Percentiles rank a stretch among this genome's conserved stretches.
phyloP scores from a whole-genome alignment of 768 basidiomycete genomes.

The Phlegmacium glaucopus region DNA sequence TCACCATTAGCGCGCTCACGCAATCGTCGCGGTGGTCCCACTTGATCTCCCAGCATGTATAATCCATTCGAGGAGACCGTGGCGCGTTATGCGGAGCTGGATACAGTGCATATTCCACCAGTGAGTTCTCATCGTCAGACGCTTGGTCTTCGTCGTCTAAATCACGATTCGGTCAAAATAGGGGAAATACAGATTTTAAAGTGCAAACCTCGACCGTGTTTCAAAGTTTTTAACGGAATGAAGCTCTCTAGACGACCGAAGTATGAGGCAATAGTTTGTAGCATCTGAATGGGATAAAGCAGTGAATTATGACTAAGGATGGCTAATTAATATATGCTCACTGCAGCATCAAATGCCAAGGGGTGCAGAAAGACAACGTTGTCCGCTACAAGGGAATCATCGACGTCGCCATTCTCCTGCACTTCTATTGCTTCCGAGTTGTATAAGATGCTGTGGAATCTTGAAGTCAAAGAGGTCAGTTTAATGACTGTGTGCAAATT shows the following conservation, averaged over 20 bases:
- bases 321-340: conserved; percentile 20
- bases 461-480: conserved; percentile 9
- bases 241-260: conserved; percentile 70
- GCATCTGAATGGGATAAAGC: conserved; percentile 33
- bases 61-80: conserved; percentile 54
- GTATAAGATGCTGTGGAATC: conserved; percentile 46
- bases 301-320: neutral
- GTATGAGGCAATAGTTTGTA: conserved; percentile 47
- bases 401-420: conserved; percentile 28
- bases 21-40: conserved; percentile 78
- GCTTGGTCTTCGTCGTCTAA: neutral
- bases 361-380: conserved; percentile 49
- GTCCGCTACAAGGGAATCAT: conserved; percentile 14
- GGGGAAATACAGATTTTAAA: no score
- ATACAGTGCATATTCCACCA: conserved; percentile 13
- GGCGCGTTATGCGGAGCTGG: conserved; percentile 57
- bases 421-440: conserved; percentile 51
- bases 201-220: no score
- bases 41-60: conserved; percentile 70
- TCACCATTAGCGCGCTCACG: conserved; percentile 67
- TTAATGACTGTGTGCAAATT: neutral
- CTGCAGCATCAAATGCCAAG: conserved; percentile 58
- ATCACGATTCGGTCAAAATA: no score
- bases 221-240: conserved; percentile 21
- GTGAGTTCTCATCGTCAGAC: neutral